Base-by-base conservation (phyloP, 2,329 filamentous ascomycete species). In the Orbilia ellipsospora region DNA sequence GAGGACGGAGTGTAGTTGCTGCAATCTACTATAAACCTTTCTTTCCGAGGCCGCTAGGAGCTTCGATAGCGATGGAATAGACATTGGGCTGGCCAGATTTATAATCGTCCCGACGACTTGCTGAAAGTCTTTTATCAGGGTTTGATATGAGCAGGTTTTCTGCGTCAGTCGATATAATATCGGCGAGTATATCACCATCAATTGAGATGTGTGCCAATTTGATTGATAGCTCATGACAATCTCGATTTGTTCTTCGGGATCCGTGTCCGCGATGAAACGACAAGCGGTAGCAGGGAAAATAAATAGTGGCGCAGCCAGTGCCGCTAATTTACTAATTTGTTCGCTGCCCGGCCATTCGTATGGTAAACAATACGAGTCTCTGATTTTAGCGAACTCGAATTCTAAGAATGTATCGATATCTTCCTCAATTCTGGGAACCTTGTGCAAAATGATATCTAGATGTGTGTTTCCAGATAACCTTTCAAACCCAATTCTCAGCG, bases 371-470 rank as follows among this genome's bases (percentile, higher is more conserved):
- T 31, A 7, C 4, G 31, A 23, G 0, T 80, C 54, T 0, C 76
- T 16, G 15, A 85, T 83, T 2, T 60, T 61, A 0, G 44, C 51
- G 4, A 85, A 78, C 44, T 82, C 74, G 16, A 81, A 18, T 1
- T 67, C n/a, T 0, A 85, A 57, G 69, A 81, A 85, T 4, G 77
- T 16, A 0, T 28, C 40, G 12, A 85, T 82, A 44, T 86, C 84
- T 0, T 80, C 78, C 59, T 81, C 67, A 2, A 85, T 79, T 7
- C 18, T 44, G 2, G 56, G 56, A 0, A 84, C 80, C 5, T 84
- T 76, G 18, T 85, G 82, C 1, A 85, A 81, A 1, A 80, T 63
- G 1, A 84, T 28, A 54, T 80, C 78, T 56, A 81, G 78, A 67
- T 80, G 81, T 0, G 42, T 79, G 50, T 79, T 80, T 2, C 77